Conservation (phyloP, 2,329 filamentous ascomycete species). For the Aureobasidium namibiae region DNA sequence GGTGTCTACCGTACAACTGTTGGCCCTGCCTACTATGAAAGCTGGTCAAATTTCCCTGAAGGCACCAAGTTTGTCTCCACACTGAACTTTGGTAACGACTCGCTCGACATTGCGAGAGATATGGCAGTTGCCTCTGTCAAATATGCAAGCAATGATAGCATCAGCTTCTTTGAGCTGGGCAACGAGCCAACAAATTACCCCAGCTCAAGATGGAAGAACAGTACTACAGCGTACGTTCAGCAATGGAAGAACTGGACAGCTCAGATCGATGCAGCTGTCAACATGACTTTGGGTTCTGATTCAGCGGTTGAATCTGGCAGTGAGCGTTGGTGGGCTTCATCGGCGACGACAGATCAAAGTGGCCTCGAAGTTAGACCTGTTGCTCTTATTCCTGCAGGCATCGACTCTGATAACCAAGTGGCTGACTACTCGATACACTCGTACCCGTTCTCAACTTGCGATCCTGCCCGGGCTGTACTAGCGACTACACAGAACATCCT, state of each 20-base stretch:
- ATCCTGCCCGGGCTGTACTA: conserved; percentile 19
- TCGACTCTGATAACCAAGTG: conserved; percentile 20
- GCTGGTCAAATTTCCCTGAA: conserved; percentile 24
- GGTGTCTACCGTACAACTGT: conserved; percentile 24
- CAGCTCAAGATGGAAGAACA: conserved; percentile 19
- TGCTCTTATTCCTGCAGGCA: conserved; percentile 23
- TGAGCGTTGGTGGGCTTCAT: conserved; percentile 23
- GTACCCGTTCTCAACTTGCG: conserved; percentile 25
- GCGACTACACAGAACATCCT: conserved; percentile 23
- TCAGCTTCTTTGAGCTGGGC: conserved; percentile 23
- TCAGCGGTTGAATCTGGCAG: conserved; percentile 9
- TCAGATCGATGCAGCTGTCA: conserved; percentile 21
- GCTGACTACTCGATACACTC: conserved; percentile 25
- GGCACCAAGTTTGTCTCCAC: conserved; percentile 24
- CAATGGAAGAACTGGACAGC: conserved; percentile 25
- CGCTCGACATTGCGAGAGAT: conserved; percentile 21
- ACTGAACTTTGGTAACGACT: conserved; percentile 25
- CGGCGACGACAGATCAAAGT: conserved; percentile 23
- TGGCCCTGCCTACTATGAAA: conserved; percentile 23
- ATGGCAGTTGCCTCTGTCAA: conserved; percentile 23
- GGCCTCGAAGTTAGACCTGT: conserved; percentile 22
- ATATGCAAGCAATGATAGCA: conserved; percentile 19
- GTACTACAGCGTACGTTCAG: conserved; percentile 21
- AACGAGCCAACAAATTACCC: conserved; percentile 26
- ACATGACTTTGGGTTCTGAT: conserved; percentile 1